Conservation (phyloP, 257 asterid genomes). For the Fraxinus pennsylvanica region DNA sequence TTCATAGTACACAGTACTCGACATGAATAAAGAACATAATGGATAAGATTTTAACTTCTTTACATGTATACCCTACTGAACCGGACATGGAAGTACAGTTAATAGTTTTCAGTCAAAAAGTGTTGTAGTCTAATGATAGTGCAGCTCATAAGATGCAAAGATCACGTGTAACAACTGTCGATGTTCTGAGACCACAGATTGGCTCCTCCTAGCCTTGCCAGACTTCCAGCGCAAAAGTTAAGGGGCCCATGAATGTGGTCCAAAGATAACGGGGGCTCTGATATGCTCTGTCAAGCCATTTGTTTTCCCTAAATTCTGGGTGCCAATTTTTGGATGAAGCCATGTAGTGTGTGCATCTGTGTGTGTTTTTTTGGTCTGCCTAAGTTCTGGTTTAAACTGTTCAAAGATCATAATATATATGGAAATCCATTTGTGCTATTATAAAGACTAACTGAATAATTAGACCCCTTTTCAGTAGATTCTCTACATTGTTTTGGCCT, state of each 20-base stretch:
- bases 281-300: conserved; percentile 15
- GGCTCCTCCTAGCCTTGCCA: background rate
- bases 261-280: background rate
- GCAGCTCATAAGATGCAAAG: background rate
- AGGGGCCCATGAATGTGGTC: conserved; percentile 29
- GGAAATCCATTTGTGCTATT: background rate
- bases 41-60: background rate
- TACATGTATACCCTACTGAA: background rate
- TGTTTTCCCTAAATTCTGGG: background rate
- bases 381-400: background rate
- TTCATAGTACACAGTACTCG: background rate
- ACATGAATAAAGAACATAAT: background rate
- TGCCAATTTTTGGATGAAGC: background rate
- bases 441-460: background rate
- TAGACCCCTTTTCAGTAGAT: conserved; percentile 11
- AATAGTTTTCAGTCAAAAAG: background rate
- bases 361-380: background rate
- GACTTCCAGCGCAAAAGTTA: conserved; percentile 1
- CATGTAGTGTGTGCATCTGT: background rate
- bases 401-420: background rate
- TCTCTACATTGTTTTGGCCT: conserved; percentile 13
- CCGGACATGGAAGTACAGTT: background rate
- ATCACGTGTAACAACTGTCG: conserved; percentile 20
- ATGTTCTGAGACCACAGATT: conserved; percentile 9
- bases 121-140: background rate